Base-by-base conservation (phyloP, 2,329 filamentous ascomycete species). In the Torrubiellomyces zombiae region DNA sequence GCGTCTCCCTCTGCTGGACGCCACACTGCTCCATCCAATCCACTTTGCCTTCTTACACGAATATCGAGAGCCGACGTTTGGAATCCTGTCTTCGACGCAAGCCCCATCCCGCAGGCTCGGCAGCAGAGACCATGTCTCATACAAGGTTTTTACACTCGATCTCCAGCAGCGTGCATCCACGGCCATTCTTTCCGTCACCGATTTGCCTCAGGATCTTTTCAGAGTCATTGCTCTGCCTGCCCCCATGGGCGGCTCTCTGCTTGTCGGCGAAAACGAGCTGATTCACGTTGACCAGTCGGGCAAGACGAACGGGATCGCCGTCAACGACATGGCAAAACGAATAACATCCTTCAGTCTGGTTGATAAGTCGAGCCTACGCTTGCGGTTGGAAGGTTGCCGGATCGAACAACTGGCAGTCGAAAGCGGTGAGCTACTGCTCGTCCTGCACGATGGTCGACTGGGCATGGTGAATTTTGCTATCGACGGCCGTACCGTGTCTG, bases 41-140 rank as follows among this genome's bases (percentile, higher is more conserved):
- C 81, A 93, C 45, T 69, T 98, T 43, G 75, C 80, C 28, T 98
- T 98, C 50, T 59, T 98, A 36, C 71, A 95, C 62, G 86, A 95
- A 56, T 98, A 98, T 51, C 75, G 89, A 48, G 89, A 95, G 51
- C 86, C 89, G 9, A 98, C 89, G 0, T 93, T 98, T 55, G 89
- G 86, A 28, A 85, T 98, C 32, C 61, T 98, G 20, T 89, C 82
- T 23, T 80, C 85, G 2, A 74, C 72, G 26, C 58, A 70, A 34
- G 63, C 74, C 18, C 70, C 75, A 9, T 85, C 83, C n/a, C 62
- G 65, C 28, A 75, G 80, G 3, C 58, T 95, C 26, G 78, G 83
- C 40, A 69, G 82, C 35, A 89, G 76, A 43, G 89, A 98, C 45
- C 70, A 80, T 38, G 59, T 93, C 23, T 76, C 74, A 11, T 98